These are phyloP conservation scores for Saccharomycopsis capsularis DNA, from an alignment of 805 yeast species.

Conservation along the genomic window DNA sequence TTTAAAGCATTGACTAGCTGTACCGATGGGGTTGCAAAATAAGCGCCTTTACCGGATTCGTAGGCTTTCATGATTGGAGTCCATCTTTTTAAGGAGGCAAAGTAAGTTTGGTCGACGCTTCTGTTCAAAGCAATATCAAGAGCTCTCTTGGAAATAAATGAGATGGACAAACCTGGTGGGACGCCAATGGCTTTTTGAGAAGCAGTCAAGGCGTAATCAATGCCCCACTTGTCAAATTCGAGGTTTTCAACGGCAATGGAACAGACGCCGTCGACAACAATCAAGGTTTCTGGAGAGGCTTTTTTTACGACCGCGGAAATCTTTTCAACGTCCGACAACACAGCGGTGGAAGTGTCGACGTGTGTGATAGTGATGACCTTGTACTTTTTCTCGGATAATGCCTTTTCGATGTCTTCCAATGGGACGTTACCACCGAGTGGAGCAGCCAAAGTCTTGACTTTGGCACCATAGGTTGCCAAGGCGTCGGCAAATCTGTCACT, in stretches of 20 bases:
- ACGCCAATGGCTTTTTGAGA: constrained; percentile 95
- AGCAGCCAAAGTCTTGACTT: constrained; percentile 66
- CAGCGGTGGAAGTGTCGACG: constrained; percentile 95
- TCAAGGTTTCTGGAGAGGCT: constrained; percentile 70
- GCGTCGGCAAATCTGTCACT: constrained; percentile 77
- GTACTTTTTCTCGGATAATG: constrained; percentile 48
- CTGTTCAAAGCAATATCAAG: constrained; percentile 48
- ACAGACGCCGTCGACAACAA: constrained; percentile 92
- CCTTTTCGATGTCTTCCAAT: constrained; percentile 45
- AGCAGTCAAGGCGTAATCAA: constrained; percentile 84
- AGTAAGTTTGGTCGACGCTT: constrained; percentile 40
- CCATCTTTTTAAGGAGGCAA: constrained; percentile 77
- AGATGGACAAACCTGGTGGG: constrained; percentile 85
- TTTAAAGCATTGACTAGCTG: constrained; percentile 78
- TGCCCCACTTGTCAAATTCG: constrained; percentile 81
- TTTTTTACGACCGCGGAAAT: constrained; percentile 55
- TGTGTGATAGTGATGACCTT: constrained; percentile 80
- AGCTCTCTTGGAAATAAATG: constrained; percentile 71
- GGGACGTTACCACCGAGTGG: constrained; percentile 68
- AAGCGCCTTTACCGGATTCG: constrained; percentile 71
- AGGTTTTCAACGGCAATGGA: constrained; percentile 85
- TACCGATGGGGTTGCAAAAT: constrained; percentile 96
- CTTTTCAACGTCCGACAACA: constrained; percentile 61
- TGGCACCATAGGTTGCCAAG: constrained; percentile 62
- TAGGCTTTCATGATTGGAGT: constrained; percentile 80